phyloP scores from a whole-genome alignment of 495 filamentous ascomycete genomes.

The Xylaria grammica region DNA sequence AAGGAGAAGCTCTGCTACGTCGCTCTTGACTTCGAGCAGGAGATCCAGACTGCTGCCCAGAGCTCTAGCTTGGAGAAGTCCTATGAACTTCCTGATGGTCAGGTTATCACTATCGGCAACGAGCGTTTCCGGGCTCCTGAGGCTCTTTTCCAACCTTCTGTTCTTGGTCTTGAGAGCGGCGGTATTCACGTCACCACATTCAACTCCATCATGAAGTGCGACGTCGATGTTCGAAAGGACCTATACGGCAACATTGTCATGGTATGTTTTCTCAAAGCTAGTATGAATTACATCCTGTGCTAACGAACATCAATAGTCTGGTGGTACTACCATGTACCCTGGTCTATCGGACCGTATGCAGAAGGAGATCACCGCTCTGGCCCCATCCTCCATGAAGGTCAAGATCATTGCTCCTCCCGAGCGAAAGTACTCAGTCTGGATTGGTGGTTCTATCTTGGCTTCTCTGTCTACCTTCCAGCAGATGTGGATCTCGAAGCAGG shows the following conservation, averaged over 20 bases:
- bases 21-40: conserved; percentile 98
- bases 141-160: conserved; percentile 98
- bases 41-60: conserved; percentile 99
- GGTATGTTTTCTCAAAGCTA: conserved; percentile 62
- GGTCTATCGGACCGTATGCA: conserved; percentile 99
- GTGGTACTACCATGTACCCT: conserved; percentile 99
- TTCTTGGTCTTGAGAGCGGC: conserved; percentile 95
- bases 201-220: conserved; percentile 99
- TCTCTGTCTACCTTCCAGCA: conserved; percentile 99
- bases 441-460: conserved; percentile 99
- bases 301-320: conserved; percentile 67
- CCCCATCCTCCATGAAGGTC: conserved; percentile 98
- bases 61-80: conserved; percentile 98
- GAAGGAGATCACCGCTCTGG: conserved; percentile 99
- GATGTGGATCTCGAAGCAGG: conserved; percentile 99
- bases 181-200: conserved; percentile 99
- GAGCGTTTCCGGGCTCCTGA: conserved; percentile 99
- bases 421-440: conserved; percentile 99
- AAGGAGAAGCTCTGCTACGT: conserved; percentile 99
- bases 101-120: conserved; percentile 99
- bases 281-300: conserved; percentile 20
- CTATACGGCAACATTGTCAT: conserved; percentile 99
- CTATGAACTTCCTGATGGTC: conserved; percentile 98
- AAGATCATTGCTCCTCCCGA: conserved; percentile 98
- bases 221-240: conserved; percentile 99